Evolutionary conservation across 2,329 filamentous ascomycete genomes (phyloP), one percentile per base, ranked within the genome.

Genomic region (Fusarium dimerum): DNA sequence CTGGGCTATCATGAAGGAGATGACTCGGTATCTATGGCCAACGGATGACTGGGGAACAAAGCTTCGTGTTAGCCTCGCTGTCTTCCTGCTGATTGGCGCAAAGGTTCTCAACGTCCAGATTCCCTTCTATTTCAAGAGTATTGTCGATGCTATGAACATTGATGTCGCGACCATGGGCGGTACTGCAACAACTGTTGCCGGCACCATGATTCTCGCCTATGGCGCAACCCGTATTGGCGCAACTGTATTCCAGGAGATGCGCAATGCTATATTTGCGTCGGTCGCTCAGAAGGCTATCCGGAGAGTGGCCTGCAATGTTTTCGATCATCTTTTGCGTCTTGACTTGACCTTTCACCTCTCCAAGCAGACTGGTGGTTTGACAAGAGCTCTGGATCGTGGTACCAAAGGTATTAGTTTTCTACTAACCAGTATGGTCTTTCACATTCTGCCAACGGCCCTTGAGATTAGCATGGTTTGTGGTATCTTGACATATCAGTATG

Each of bases 341-440:
- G 94, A 99, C 68, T 81, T 97, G 44, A 92, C 88, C 72, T 99
- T 99, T 73, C 94, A 99, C 70, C 81, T 99, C 10, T 87, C 88
- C 17, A 90, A 95, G 64, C 94, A 99, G 76, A 99, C 94, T 1
- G 94, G 94, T 57, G 94, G 94, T 2, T 75, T 99, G 59, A 97
- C 93, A 2, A 81, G 94, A 60, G 94, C 95, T 20, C 94, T 99
- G 57, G 95, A 99, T 68, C 86, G 95, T 57, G 94, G 94, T 67
- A 99, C 94, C 17, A 99, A 99, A 74, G 95, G 94, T 57, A 99
- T 99, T 70, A 97, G 91, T 78, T 99, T 97, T 71, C 73, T 99
- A 61, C 79, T 99, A 58, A 96, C 92, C 1, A 97, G 92, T 63
- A 99, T 99, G 93, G 91, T 99, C 30, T 97, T 99, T 66, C 94